phyloP scores from a whole-genome alignment of 2,329 filamentous ascomycete species.

The Hansfordia pulvinata region DNA sequence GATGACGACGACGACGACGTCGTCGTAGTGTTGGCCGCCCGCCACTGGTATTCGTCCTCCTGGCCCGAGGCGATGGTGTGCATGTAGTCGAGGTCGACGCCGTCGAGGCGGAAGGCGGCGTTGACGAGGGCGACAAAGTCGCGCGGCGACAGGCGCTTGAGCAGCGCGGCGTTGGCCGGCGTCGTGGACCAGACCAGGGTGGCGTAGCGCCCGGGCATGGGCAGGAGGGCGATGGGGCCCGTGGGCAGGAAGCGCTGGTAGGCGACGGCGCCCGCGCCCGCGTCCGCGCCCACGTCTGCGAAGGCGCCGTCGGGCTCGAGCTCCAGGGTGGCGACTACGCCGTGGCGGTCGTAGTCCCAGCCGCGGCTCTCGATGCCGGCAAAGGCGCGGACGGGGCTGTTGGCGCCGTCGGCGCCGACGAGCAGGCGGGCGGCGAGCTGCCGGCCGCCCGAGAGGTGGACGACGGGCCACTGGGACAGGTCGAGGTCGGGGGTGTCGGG shows the following conservation, averaged over 20 bases:
- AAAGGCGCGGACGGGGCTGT: slow-evolving; percentile 83
- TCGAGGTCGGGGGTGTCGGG: slow-evolving; percentile 55
- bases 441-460: slow-evolving; percentile 56
- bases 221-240: slow-evolving; percentile 82
- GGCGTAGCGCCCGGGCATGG: slow-evolving; percentile 69
- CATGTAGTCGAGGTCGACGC: slow-evolving; percentile 73
- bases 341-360: slow-evolving; percentile 88
- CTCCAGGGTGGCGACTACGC: slow-evolving; percentile 78
- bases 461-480: slow-evolving; percentile 75
- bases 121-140: slow-evolving; percentile 86
- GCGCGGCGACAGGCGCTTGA: slow-evolving; percentile 59
- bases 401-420: slow-evolving; percentile 87
- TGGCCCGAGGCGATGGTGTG: slow-evolving; percentile 48
- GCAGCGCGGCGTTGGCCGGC: slow-evolving; percentile 58
- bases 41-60: slow-evolving; percentile 72
- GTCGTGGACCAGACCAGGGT: slow-evolving; percentile 94
- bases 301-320: slow-evolving; percentile 48
- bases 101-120: slow-evolving; percentile 72
- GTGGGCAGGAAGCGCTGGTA: slow-evolving; percentile 93
- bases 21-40: slow-evolving; percentile 51
- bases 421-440: slow-evolving; percentile 69
- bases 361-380: slow-evolving; percentile 74
- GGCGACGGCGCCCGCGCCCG: slow-evolving; percentile 53
- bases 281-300: slow-evolving; percentile 38
- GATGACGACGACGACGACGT: too few relatives aligned